Base-by-base conservation (phyloP, 805 yeast species). In the Metschnikowia dekortorum region DNA sequence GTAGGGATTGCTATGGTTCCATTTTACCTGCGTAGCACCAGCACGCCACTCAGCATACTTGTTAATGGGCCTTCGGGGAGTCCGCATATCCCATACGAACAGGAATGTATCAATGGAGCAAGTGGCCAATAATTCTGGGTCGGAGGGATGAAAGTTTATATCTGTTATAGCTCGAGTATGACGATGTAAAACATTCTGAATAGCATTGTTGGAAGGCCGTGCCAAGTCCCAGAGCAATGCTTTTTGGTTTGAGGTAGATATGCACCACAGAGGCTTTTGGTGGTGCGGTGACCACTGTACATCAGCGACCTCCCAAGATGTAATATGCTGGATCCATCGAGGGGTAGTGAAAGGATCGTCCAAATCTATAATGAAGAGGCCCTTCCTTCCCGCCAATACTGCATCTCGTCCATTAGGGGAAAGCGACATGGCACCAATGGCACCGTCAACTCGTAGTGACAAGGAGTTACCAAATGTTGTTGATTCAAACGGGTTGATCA, bases 251-350 rank as follows among this genome's bases (percentile, higher is more conserved):
- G 96, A 86, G 0, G 98, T 89, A 0, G 96, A 88, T 1, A 92
- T 85, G 39, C 94, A 89, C 96, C 97, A 91, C 6, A 85, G 76
- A 1, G 96, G 92, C 56, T 87, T 88, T 1, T 84, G 77, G 6
- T 79, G 74, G 63, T 94, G 97, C 0, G 97, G 97, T 2, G 95
- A 88, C 98, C 99, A 94, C 66, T 94, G 98, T 1, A 92, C 97
- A 65, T 92, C 97, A 0, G 99, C 97, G 3, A 94, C 99, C 66
- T 94, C 98, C 98, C 98, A 94, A 0, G 96, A 83, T 0, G 97
- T 92, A 34, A 83, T 76, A 62, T 94, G 97, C 49, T 84, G 95
- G 13, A 94, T 78, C 91, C 95, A 89, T 51, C 99, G 74, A 0
- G 99, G 99, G 0, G 96, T 90, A 0, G 92, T 82, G 67, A 89